Evolutionary conservation across 164 flowering plant species (phyloP).

Genomic region (Stephania yunnanensis): DNA sequence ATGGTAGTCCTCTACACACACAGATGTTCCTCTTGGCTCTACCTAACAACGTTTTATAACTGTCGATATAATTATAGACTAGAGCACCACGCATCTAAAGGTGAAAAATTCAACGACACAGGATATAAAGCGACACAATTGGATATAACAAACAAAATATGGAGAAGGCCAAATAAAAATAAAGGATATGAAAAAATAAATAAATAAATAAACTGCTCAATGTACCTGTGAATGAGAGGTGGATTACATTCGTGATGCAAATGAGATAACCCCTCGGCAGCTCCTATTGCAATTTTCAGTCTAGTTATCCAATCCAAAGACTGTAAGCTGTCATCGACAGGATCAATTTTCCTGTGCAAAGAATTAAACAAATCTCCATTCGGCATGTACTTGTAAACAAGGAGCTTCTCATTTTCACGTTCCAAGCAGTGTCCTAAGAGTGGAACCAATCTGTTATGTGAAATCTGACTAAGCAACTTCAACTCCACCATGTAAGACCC

Average conservation of each 20-base stretch:
- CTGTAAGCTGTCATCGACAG: conserved; percentile 61
- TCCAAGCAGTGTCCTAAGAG: conserved; percentile 84
- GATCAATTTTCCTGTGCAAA: conserved; percentile 45
- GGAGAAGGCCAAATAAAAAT: not conserved
- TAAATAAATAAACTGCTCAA: not conserved
- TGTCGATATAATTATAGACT: not conserved
- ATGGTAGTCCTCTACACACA: not conserved
- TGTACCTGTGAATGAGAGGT: conserved; percentile 87
- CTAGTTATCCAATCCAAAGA: conserved; percentile 98
- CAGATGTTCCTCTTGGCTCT: not conserved
- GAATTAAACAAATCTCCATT: conserved; percentile 80
- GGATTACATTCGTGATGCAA: conserved; percentile 89
- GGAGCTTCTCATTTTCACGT: conserved; percentile 69
- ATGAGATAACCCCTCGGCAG: conserved; percentile 80
- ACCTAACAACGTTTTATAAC: not conserved
- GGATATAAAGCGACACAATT: not conserved
- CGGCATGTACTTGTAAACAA: conserved; percentile 84
- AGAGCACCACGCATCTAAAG: not conserved
- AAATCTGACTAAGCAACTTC: conserved; percentile 59
- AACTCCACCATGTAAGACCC: conserved; percentile 64
- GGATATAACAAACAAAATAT: not conserved
- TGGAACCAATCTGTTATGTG: conserved; percentile 86
- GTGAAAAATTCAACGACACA: not conserved
- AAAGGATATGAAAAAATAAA: not conserved
- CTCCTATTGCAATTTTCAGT: conserved; percentile 85